Evolutionary conservation across 176 grass and related monocot genomes (phyloP).

Genomic region (Oryza officinalis): DNA sequence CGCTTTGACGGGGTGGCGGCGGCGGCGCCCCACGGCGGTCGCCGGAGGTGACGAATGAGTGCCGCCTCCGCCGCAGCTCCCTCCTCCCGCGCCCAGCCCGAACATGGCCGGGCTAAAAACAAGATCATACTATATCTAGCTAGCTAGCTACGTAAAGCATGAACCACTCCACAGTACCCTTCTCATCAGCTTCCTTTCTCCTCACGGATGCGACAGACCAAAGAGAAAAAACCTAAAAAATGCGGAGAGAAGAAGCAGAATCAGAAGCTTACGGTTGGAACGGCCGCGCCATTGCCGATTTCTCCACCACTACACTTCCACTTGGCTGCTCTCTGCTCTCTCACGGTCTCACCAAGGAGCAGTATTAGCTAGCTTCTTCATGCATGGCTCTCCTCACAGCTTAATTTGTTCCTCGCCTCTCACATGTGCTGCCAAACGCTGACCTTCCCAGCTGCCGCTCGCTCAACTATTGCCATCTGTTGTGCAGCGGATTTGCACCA

Average conservation of each 20-base stretch:
- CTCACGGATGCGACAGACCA: not conserved
- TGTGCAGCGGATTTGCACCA: constrained; percentile 71
- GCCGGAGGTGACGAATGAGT: no score
- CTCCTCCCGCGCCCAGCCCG: no score
- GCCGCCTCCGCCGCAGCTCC: no score
- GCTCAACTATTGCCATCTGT: constrained; percentile 36
- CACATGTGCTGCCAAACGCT: no score
- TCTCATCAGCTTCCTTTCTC: constrained; percentile 41
- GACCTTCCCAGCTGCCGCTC: not conserved
- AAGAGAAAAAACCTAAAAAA: not conserved
- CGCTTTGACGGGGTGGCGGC: no score
- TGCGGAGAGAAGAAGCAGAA: constrained; percentile 36
- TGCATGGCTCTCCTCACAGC: not conserved
- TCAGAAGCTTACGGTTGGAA: constrained; percentile 26
- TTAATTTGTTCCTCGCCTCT: no score
- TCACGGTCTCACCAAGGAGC: not conserved
- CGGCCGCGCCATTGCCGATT: not conserved
- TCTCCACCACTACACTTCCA: not conserved
- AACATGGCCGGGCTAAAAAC: not conserved
- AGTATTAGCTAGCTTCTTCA: not conserved
- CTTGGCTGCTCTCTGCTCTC: not conserved
- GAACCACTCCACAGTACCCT: not conserved
- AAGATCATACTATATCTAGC: not conserved
- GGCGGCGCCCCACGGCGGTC: no score
- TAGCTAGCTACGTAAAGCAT: not conserved